Conservation (phyloP, 225 moss, liverwort and hornwort species). For the Climacium dendroides region DNA sequence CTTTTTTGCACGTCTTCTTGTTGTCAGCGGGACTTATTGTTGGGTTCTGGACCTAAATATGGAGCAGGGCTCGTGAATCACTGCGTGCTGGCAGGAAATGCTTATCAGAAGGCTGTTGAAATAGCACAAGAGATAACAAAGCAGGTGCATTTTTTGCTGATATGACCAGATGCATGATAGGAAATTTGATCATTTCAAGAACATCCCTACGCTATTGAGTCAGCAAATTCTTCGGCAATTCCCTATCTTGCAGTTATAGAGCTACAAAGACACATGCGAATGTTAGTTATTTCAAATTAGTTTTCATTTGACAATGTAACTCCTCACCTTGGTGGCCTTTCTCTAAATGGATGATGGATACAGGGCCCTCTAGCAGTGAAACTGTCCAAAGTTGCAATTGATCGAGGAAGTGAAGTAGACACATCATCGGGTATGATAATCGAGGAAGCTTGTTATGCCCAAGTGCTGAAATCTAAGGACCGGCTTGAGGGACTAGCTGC, state of each 20-base stretch:
- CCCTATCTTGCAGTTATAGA: background rate
- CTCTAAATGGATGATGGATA: background rate
- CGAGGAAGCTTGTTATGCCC: constrained; percentile 93
- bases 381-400: constrained; percentile 92
- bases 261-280: background rate
- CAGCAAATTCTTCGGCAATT: background rate
- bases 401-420: constrained; percentile 88
- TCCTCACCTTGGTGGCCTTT: background rate
- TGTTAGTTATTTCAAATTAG: background rate
- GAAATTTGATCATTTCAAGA: background rate
- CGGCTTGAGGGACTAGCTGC: constrained; percentile 86
- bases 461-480: constrained; percentile 75
- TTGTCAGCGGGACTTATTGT: background rate
- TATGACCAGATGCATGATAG: background rate
- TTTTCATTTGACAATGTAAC: background rate
- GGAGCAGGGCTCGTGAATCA: constrained; percentile 84
- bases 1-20: background rate
- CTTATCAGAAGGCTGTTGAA: constrained; percentile 70
- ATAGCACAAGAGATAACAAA: constrained; percentile 70
- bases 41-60: background rate
- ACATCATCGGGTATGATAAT: constrained; percentile 82
- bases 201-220: background rate
- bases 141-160: constrained; percentile 32
- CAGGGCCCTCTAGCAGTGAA: constrained; percentile 92
- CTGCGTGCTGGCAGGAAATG: constrained; percentile 67